Percentiles rank a stretch among this genome's conserved stretches.
Evolutionary conservation across 2,329 filamentous ascomycete species (phyloP).

Genomic region (Aspergillus tamarii): DNA sequence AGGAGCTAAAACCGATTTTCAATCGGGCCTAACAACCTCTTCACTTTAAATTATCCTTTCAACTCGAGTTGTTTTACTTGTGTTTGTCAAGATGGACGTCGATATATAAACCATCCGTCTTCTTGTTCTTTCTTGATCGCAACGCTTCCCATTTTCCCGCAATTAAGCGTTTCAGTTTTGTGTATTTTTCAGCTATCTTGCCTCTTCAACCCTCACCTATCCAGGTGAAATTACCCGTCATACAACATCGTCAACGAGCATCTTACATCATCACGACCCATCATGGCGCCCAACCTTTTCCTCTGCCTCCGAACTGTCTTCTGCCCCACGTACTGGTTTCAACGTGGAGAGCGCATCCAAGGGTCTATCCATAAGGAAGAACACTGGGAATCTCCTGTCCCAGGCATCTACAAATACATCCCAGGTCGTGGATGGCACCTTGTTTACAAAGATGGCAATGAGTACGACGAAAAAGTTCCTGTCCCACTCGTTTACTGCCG

Average conservation of each 20-base stretch:
- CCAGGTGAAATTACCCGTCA: slow-evolving; percentile 1
- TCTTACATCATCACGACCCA: slow-evolving; percentile 4
- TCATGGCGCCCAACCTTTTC: slow-evolving; percentile 56
- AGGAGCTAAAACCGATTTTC: not conserved
- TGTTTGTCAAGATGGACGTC: slow-evolving; percentile 35
- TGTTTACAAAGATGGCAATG: slow-evolving; percentile 42
- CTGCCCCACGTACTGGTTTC: slow-evolving; percentile 55
- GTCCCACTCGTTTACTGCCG: slow-evolving; percentile 51
- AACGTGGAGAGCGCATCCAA: slow-evolving; percentile 41
- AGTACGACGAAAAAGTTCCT: slow-evolving; percentile 38
- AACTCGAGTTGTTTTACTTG: slow-evolving; percentile 25
- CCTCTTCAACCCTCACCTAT: slow-evolving; percentile 10
- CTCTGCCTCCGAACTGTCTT: slow-evolving; percentile 53
- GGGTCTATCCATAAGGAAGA: slow-evolving; percentile 47
- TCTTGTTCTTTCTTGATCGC: slow-evolving; percentile 15
- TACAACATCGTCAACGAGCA: not conserved
- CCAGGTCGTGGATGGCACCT: slow-evolving; percentile 56
- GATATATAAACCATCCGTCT: slow-evolving; percentile 30
- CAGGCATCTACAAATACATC: slow-evolving; percentile 54
- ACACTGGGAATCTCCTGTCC: slow-evolving; percentile 52
- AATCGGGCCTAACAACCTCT: not conserved
- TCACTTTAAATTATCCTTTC: slow-evolving; percentile 16
- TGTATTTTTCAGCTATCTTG: not conserved
- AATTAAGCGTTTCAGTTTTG: slow-evolving; percentile 31
- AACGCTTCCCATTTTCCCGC: slow-evolving; percentile 14